Evolutionary conservation across 1,284 basidiomycete genomes (phyloP).

Genomic region (Ceratobasidium sp.): DNA sequence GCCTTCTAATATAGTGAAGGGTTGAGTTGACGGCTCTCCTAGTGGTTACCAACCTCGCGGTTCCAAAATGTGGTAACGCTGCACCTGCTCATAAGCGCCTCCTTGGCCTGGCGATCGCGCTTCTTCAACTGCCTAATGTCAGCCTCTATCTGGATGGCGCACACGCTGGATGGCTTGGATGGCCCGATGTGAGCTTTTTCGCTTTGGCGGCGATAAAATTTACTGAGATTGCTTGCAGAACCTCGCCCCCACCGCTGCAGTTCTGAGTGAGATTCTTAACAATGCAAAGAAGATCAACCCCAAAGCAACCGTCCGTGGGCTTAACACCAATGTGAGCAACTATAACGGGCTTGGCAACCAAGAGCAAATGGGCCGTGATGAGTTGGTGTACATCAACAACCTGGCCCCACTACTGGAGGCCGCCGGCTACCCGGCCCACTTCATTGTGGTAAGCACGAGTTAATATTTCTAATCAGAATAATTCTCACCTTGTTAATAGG

Average conservation of each 20-base stretch:
- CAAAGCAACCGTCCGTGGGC: slow-evolving; percentile 36
- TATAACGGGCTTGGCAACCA: slow-evolving; percentile 41
- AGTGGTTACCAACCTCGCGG: slow-evolving; percentile 41
- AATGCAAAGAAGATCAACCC: slow-evolving; percentile 36
- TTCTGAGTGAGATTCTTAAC: slow-evolving; percentile 37
- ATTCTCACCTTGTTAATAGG: neutral
- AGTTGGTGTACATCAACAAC: slow-evolving; percentile 38
- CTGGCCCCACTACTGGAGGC: slow-evolving; percentile 33
- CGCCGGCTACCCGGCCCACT: slow-evolving; percentile 38
- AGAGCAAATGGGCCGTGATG: slow-evolving; percentile 37
- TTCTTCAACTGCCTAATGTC: slow-evolving; percentile 36
- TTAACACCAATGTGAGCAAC: slow-evolving; percentile 37
- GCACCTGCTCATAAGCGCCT: slow-evolving; percentile 40
- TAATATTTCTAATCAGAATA: neutral
- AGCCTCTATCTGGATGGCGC: slow-evolving; percentile 39
- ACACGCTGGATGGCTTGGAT: slow-evolving; percentile 40
- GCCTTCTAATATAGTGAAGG: neutral
- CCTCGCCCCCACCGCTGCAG: slow-evolving; percentile 37
- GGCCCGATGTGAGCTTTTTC: slow-evolving; percentile 36
- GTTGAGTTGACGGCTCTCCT: neutral
- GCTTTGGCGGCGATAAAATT: neutral
- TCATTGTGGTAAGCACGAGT: slow-evolving; percentile 26
- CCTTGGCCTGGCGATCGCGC: slow-evolving; percentile 25
- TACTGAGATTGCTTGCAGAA: slow-evolving; percentile 14
- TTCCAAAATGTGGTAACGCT: slow-evolving; percentile 40